A percentile compares a stretch with the other conserved stretches of the same genome.
These are phyloP conservation scores for Puccinia horiana DNA, from an alignment of 1,284 basidiomycete species.

Conservation along the genomic window DNA sequence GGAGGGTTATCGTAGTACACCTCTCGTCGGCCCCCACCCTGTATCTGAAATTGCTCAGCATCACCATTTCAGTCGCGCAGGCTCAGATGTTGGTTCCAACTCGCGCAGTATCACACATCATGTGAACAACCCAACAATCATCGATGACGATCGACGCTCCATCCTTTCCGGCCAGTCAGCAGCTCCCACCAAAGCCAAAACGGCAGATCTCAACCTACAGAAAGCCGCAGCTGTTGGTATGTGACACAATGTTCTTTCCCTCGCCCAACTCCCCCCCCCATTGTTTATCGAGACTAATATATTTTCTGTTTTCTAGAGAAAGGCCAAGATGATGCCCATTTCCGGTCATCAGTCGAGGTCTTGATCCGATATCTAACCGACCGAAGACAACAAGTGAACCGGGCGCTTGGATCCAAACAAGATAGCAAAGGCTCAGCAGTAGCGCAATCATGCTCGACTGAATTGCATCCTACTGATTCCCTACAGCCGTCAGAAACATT, in stretches of 20 bases:
- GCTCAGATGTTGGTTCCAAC: conserved; percentile 22
- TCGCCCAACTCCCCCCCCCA: no score
- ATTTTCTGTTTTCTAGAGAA: not conserved
- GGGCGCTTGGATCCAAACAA: conserved; percentile 60
- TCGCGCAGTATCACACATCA: conserved; percentile 17
- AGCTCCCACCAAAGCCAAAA: conserved; percentile 22
- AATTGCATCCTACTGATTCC: conserved; percentile 54
- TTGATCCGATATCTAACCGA: conserved; percentile 70
- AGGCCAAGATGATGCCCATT: conserved; percentile 11
- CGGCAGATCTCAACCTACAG: not conserved
- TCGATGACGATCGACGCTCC: conserved; percentile 30
- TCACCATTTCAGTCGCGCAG: not conserved
- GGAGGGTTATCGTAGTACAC: conserved; percentile 34
- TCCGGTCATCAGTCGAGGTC: conserved; percentile 59
- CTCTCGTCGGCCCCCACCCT: not conserved
- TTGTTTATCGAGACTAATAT: not conserved
- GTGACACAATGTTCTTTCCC: not conserved
- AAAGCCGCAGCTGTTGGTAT: conserved; percentile 27
- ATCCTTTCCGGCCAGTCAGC: conserved; percentile 24
- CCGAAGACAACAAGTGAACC: conserved; percentile 76
- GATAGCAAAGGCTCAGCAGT: not conserved
- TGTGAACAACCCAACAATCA: not conserved
- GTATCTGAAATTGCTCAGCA: not conserved
- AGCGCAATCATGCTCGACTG: no score
- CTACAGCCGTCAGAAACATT: conserved; percentile 68